Conservation (phyloP, 768 basidiomycete genomes). For the Obba rivulosa region DNA sequence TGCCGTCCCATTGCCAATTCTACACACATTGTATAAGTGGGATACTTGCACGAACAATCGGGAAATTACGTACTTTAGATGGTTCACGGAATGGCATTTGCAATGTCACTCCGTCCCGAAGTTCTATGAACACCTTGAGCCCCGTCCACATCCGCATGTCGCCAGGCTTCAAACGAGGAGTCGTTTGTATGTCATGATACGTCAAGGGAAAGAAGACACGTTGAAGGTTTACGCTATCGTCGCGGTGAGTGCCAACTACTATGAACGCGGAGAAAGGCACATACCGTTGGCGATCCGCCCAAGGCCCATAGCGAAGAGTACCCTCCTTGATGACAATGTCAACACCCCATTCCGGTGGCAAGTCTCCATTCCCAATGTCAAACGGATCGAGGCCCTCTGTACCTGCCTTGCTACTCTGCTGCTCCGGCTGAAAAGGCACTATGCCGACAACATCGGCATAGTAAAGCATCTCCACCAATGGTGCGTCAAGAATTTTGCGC, state of each 20-base stretch:
- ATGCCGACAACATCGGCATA: slow-evolving; percentile 81
- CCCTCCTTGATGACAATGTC: slow-evolving; percentile 80
- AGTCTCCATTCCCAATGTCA: slow-evolving; percentile 83
- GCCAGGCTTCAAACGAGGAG: slow-evolving; percentile 59
- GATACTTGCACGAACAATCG: too few relatives aligned
- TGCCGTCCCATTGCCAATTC: slow-evolving; percentile 94
- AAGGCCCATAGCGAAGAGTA: slow-evolving; percentile 81
- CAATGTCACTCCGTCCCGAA: slow-evolving; percentile 71
- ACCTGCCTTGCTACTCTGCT: slow-evolving; percentile 14
- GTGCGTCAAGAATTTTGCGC: slow-evolving; percentile 74
- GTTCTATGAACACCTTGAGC: slow-evolving; percentile 75
- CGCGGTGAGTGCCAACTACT: not conserved
- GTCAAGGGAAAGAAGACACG: slow-evolving; percentile 77
- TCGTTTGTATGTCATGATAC: slow-evolving; percentile 58
- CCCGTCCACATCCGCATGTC: slow-evolving; percentile 81
- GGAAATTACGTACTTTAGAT: slow-evolving; percentile 64
- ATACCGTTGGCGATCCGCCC: slow-evolving; percentile 92
- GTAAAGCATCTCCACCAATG: slow-evolving; percentile 74
- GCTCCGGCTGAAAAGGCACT: slow-evolving; percentile 41
- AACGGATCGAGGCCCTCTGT: slow-evolving; percentile 37
- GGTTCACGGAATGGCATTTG: slow-evolving; percentile 88
- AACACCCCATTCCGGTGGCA: slow-evolving; percentile 90
- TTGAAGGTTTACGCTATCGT: slow-evolving; percentile 67
- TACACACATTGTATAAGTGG: too few relatives aligned
- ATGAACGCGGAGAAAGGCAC: slow-evolving; percentile 1